Base-by-base conservation (phyloP, 2,329 filamentous ascomycete genomes). In the Colletotrichum lini region DNA sequence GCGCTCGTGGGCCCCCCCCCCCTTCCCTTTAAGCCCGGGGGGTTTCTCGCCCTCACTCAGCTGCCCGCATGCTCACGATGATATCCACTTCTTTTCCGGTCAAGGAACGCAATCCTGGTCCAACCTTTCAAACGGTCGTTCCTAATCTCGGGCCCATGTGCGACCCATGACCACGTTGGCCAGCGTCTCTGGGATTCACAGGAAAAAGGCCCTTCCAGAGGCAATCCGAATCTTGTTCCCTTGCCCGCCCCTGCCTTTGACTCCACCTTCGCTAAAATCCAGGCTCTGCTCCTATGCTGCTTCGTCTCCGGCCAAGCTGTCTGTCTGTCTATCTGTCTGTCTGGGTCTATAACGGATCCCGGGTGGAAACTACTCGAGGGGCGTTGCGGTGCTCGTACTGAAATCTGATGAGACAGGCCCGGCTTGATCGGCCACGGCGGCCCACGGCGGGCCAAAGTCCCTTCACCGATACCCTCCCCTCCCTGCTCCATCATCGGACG, bases 131-230 rank as follows among this genome's bases (percentile, higher is more conserved):
- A 71, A 72, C 70, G 66, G 70, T 72, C 61, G 70, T 72, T 72
- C 70, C 42, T 56, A 70, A 72, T 72, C 67, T 72, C 66, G 61
- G 60, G 56, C 60, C 70, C 60, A 64, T 72, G 71, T 66, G 71
- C 58, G 71, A 72, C 67, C 67, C 66, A 67, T 67, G 63, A 73
- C 71, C 67, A 73, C 68, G 68, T 73, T 73, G 62, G 68, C 63
- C n/a, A 59, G 53, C 63, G 68, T 68, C 63, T 67, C 71, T 73
- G 67, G 62, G 58, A 40, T 62, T 68, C 50, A 15, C 21, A 40
- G 53, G 8, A 35, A 56, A 52, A 68, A 52, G 57, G 50, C 64
- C 50, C 23, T 62, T 60, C 50, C 40, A 60, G 10, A 67, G 42
- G 44, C 44, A 68, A 68, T 68, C 65, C 68, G 58, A 63, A 57